phyloP scores from a whole-genome alignment of 1,284 basidiomycete genomes.

The Tranzscheliella williamsii region DNA sequence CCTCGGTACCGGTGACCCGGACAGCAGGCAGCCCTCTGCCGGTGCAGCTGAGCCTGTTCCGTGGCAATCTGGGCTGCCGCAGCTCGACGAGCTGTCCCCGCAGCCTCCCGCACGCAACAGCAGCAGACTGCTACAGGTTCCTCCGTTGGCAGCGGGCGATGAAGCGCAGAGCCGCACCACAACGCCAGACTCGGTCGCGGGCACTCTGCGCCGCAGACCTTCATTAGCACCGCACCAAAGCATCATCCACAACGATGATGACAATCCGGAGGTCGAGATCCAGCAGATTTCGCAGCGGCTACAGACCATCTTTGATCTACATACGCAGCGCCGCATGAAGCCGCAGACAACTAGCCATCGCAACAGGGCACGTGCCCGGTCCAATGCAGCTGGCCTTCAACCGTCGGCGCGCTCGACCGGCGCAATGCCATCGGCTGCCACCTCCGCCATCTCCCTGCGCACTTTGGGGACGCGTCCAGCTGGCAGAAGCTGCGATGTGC shows the following conservation, averaged over 20 bases:
- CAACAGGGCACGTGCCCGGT: not conserved
- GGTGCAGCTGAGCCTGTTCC: not conserved
- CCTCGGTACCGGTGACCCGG: not conserved
- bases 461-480: slow-evolving; percentile 24
- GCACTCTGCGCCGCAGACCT: slow-evolving; percentile 13
- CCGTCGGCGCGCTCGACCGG: slow-evolving; percentile 28
- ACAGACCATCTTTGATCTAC: slow-evolving; percentile 47
- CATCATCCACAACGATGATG: slow-evolving; percentile 37
- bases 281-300: slow-evolving; percentile 37
- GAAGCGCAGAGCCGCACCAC: not conserved
- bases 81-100: not conserved
- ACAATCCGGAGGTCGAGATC: slow-evolving; percentile 18
- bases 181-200: not conserved
- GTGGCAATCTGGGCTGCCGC: not conserved
- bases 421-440: slow-evolving; percentile 18
- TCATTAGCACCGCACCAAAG: slow-evolving; percentile 27
- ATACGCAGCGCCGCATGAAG: slow-evolving; percentile 49
- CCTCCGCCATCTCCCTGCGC: slow-evolving; percentile 8
- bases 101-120: slow-evolving; percentile 1
- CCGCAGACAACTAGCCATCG: slow-evolving; percentile 2
- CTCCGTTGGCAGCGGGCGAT: not conserved
- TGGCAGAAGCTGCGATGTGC: slow-evolving; percentile 30
- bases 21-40: not conserved
- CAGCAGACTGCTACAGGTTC: slow-evolving; percentile 15
- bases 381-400: slow-evolving; percentile 13